Percentiles rank a stretch among this genome's conserved stretches.
Conservation (phyloP, 2,329 filamentous ascomycete genomes). For the Rugonectria rugulosa region DNA sequence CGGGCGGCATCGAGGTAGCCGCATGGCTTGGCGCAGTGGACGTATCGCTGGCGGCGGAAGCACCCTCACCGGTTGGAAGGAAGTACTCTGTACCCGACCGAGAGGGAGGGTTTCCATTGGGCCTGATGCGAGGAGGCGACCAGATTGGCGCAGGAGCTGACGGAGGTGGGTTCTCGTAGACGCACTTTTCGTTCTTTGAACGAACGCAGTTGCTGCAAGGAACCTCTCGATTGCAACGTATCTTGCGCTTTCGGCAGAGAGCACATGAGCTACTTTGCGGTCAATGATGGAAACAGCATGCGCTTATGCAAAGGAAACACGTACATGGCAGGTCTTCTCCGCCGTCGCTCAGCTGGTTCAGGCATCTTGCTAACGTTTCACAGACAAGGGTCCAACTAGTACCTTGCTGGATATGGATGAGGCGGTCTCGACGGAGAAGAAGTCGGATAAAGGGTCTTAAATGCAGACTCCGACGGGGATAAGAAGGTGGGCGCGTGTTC, state of each 20-base stretch:
- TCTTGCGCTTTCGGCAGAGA: conserved; percentile 53
- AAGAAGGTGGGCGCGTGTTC: neutral
- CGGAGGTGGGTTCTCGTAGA: conserved; percentile 39
- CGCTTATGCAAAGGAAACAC: neutral
- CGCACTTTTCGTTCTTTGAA: conserved; percentile 45
- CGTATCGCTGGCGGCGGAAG: neutral
- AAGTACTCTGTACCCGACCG: neutral
- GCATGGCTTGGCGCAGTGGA: neutral
- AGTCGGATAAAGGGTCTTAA: neutral
- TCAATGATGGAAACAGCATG: neutral
- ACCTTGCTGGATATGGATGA: neutral
- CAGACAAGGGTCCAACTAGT: neutral
- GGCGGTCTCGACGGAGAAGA: neutral
- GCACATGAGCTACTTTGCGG: conserved; percentile 45
- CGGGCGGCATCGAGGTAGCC: neutral
- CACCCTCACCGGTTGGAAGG: neutral
- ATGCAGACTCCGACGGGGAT: conserved; percentile 3
- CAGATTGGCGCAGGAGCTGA: neutral
- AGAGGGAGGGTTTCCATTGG: neutral
- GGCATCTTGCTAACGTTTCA: conserved; percentile 6
- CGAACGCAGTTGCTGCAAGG: conserved; percentile 53
- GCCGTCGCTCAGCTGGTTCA: conserved; percentile 37
- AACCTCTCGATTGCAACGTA: conserved; percentile 50
- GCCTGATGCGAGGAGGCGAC: neutral
- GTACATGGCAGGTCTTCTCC: conserved; percentile 41